A percentile compares a stretch with the other conserved stretches of the same genome.
phyloP scores from a whole-genome alignment of 768 basidiomycete species.

The Collybia sordida region DNA sequence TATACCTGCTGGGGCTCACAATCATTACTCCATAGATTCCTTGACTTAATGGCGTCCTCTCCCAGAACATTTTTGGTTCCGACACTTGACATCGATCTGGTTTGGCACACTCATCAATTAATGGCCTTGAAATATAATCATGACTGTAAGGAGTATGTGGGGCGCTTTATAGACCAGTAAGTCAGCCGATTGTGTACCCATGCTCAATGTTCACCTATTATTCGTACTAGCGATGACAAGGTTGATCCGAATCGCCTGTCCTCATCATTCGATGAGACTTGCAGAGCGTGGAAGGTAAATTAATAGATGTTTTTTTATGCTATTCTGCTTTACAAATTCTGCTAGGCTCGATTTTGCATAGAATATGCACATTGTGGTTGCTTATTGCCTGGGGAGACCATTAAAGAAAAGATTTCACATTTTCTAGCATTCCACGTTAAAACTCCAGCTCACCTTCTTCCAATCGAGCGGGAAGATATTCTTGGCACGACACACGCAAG shows the following conservation, averaged over 20 bases:
- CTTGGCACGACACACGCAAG: slow-evolving; percentile 52
- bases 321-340: neutral
- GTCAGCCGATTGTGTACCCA: slow-evolving; percentile 13
- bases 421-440: slow-evolving; percentile 12
- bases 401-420: slow-evolving; percentile 37
- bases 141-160: slow-evolving; percentile 38
- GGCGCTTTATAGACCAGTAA: slow-evolving; percentile 48
- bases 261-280: slow-evolving; percentile 24
- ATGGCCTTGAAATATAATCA: slow-evolving; percentile 36
- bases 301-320: neutral
- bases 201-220: neutral
- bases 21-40: no score
- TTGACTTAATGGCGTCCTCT: no score
- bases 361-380: slow-evolving; percentile 59
- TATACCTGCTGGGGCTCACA: no score
- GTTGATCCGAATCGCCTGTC: slow-evolving; percentile 21
- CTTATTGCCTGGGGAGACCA: slow-evolving; percentile 38
- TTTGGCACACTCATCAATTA: slow-evolving; percentile 69
- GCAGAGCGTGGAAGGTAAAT: slow-evolving; percentile 22
- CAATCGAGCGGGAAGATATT: slow-evolving; percentile 29
- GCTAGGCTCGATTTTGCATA: slow-evolving; percentile 41
- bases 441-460: slow-evolving; percentile 28
- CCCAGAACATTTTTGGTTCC: neutral
- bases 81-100: slow-evolving; percentile 26
- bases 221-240: slow-evolving; percentile 31